phyloP scores from a whole-genome alignment of 306 rosid genomes.

The Trifolium subterraneum region DNA sequence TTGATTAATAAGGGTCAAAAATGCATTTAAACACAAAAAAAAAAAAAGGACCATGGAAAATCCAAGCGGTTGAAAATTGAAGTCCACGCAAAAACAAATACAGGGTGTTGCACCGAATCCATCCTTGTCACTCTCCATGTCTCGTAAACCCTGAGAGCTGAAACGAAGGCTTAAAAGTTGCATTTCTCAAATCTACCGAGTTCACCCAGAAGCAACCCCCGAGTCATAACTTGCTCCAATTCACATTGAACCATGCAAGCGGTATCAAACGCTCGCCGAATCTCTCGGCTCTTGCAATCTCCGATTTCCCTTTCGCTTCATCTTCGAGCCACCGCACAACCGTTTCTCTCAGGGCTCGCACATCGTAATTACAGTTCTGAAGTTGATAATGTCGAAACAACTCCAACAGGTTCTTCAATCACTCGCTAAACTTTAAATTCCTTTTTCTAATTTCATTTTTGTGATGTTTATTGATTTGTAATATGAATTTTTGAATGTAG shows the following conservation, averaged over 20 bases:
- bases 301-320: constrained; percentile 49
- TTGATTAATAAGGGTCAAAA: no score
- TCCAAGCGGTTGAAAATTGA: neutral
- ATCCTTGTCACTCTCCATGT: neutral
- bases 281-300: constrained; percentile 60
- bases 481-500: constrained; percentile 53
- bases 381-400: constrained; percentile 43
- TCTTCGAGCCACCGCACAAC: constrained; percentile 38
- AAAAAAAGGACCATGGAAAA: neutral
- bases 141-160: neutral
- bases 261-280: constrained; percentile 60
- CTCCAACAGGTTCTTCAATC: constrained; percentile 62
- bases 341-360: constrained; percentile 48
- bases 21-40: no score
- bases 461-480: constrained; percentile 6
- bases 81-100: neutral
- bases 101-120: neutral
- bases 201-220: constrained; percentile 41
- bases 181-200: constrained; percentile 46
- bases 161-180: neutral
- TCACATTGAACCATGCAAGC: constrained; percentile 61
- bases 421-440: constrained; percentile 4
- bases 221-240: constrained; percentile 32
- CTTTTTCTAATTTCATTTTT: constrained; percentile 26
- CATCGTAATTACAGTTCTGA: constrained; percentile 47